These are phyloP conservation scores for Marchantia paleacea DNA, from an alignment of 225 moss, liverwort and hornwort genomes.

Conservation along the genomic window DNA sequence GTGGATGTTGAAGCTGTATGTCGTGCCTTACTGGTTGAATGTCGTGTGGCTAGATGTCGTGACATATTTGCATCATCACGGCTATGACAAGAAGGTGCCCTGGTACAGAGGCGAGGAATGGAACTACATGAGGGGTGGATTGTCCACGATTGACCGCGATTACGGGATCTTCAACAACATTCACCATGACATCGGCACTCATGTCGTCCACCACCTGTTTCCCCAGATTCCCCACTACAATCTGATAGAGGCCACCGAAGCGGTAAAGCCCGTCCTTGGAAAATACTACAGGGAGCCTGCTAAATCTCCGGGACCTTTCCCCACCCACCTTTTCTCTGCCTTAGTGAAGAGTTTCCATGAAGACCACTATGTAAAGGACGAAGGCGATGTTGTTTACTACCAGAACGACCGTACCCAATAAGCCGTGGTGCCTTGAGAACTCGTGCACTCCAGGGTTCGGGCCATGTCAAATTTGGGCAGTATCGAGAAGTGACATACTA, in stretches of 20 bases:
- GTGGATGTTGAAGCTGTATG: conserved; percentile 86
- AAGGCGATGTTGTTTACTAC: conserved; percentile 67
- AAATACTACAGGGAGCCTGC: conserved; percentile 80
- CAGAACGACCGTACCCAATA: conserved; percentile 33
- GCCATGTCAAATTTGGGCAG: not conserved
- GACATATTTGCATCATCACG: conserved; percentile 96
- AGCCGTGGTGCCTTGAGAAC: not conserved
- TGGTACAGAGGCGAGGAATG: conserved; percentile 95
- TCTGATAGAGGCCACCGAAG: conserved; percentile 82
- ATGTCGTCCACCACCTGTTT: conserved; percentile 87
- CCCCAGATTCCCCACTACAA: conserved; percentile 98
- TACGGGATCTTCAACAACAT: conserved; percentile 93
- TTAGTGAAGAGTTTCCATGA: conserved; percentile 58
- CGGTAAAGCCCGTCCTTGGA: conserved; percentile 79
- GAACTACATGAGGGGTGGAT: conserved; percentile 90
- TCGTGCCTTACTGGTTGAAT: conserved; percentile 80
- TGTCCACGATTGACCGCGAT: conserved; percentile 92
- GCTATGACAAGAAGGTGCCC: conserved; percentile 83
- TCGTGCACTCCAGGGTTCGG: not conserved
- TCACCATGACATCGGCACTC: conserved; percentile 96
- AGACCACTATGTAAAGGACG: conserved; percentile 72
- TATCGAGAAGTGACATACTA: not conserved
- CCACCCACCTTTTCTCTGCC: conserved; percentile 56
- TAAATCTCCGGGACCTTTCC: conserved; percentile 66
- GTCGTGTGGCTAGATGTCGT: conserved; percentile 80